Percentiles rank a stretch among this genome's conserved stretches.
Conservation (phyloP, 2,329 filamentous ascomycete species). For the Stagonosporopsis rhizophila region DNA sequence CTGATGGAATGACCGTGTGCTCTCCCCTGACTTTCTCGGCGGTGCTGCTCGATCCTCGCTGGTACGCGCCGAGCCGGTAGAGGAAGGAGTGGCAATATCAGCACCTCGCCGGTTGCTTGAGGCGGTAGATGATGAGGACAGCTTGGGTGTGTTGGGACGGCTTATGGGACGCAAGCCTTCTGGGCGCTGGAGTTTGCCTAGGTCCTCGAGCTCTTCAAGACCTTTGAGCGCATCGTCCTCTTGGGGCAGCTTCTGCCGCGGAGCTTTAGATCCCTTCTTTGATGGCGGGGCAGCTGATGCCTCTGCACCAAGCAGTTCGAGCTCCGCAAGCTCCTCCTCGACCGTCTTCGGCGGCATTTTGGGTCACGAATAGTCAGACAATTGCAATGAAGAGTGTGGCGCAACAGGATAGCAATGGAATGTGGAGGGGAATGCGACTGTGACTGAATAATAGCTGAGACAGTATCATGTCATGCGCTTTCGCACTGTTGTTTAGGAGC, state of each 20-base stretch:
- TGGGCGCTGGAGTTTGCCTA: slow-evolving; percentile 57
- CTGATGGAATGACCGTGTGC: slow-evolving; percentile 72
- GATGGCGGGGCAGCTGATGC: slow-evolving; percentile 41
- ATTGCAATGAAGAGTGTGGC: neutral
- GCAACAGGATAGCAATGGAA: neutral
- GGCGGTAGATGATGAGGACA: slow-evolving; percentile 56
- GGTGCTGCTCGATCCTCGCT: slow-evolving; percentile 67
- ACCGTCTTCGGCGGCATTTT: slow-evolving; percentile 51
- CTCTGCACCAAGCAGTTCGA: slow-evolving; percentile 46
- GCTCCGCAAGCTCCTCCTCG: slow-evolving; percentile 58
- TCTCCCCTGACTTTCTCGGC: slow-evolving; percentile 78
- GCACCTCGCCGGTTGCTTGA: slow-evolving; percentile 49
- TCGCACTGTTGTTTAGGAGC: slow-evolving; percentile 25
- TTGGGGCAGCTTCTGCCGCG: slow-evolving; percentile 50
- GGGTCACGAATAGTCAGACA: slow-evolving; percentile 3
- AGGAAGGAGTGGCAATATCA: slow-evolving; percentile 48
- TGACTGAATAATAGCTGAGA: neutral
- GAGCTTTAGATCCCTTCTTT: slow-evolving; percentile 56
- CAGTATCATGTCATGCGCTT: slow-evolving; percentile 13
- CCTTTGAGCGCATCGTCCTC: slow-evolving; percentile 83
- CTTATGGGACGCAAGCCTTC: slow-evolving; percentile 65
- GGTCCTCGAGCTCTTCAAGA: slow-evolving; percentile 74
- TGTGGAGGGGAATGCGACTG: neutral
- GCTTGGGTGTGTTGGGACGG: slow-evolving; percentile 82
- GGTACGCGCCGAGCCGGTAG: slow-evolving; percentile 50